Base-by-base conservation (phyloP, 2,329 filamentous ascomycete species). In the Tolypocladium album region DNA sequence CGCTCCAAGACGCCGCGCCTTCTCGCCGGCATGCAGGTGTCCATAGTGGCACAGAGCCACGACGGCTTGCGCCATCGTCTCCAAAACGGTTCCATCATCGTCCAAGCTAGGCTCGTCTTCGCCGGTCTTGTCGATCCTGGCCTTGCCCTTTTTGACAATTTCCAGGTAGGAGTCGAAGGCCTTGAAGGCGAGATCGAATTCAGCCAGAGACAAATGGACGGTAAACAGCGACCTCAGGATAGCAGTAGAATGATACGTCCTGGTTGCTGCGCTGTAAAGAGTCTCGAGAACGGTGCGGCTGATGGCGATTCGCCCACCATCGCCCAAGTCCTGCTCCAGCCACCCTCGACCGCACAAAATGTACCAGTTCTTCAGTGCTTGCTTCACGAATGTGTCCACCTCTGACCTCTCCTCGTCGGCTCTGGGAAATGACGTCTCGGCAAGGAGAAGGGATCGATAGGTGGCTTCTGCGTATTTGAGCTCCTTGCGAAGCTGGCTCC, bases 161-260 rank as follows among this genome's bases (percentile, higher is more conserved):
- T 95, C 90, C 43, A 96, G 79, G 72, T 97, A 99, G 0, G 92
- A 92, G 71, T 96, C 89, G 63, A 97, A 90, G 0, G 94, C 90
- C 69, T 92, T 92, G 71, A 96, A 87, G 1, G 92, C 92, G 56
- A 97, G 78, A 60, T 96, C 90, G 65, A 97, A 97, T 66, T 99
- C 93, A 11, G 92, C 91, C 22, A 97, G 79, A 2, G 91, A 84
- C 22, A 93, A 80, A 71, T 99, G 94, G 2, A 96, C 88, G 13
- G 86, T 88, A 70, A 97, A 97, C 0, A 99, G 80, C 67, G 92
- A 85, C 61, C 93, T 83, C 38, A 99, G 77, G 63, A 97, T 89
- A 12, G 91, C 79, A 1, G 93, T 96, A 1, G 94, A 99, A 74
- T 99, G 94, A 69, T 94, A 99, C 0, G 92, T 96, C 73, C 94